Conservation (phyloP, 371 early-diverging fungal genomes). For the Smittium culicis region DNA sequence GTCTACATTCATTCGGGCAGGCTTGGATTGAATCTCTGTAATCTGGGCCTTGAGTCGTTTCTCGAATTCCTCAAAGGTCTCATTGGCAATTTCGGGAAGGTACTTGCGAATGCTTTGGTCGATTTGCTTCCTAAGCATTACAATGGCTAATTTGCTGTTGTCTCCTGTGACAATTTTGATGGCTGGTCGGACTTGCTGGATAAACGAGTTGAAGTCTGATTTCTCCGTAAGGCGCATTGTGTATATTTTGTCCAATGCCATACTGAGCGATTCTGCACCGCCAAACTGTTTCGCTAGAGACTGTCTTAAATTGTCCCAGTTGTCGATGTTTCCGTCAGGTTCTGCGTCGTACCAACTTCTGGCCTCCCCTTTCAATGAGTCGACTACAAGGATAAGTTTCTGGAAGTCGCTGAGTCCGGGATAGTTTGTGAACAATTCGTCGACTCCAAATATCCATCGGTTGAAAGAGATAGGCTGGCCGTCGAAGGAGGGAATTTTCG, state of each 20-base stretch:
- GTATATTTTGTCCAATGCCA: neutral
- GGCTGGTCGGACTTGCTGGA: slow-evolving; percentile 4
- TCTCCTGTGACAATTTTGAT: neutral
- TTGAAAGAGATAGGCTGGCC: no score
- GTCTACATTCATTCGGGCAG: neutral
- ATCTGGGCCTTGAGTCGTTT: neutral
- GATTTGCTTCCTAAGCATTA: slow-evolving; percentile 5
- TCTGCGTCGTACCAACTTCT: neutral
- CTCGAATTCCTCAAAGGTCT: neutral
- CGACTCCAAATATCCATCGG: no score
- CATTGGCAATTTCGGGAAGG: slow-evolving; percentile 1
- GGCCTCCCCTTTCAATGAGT: neutral
- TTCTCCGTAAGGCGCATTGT: neutral
- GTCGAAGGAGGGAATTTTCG: no score
- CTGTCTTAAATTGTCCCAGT: neutral
- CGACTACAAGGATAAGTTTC: neutral
- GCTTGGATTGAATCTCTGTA: slow-evolving; percentile 1
- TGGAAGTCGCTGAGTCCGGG: neutral
- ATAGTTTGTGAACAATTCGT: no score
- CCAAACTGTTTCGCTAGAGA: neutral
- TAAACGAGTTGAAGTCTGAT: slow-evolving; percentile 3
- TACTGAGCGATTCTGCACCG: neutral
- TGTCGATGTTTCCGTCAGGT: neutral
- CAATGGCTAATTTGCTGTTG: neutral
- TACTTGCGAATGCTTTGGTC: slow-evolving; percentile 2